Evolutionary conservation across 2,329 filamentous ascomycete species (phyloP), one percentile per base, ranked within the genome.

Genomic region (Aspergillus vadensis): DNA sequence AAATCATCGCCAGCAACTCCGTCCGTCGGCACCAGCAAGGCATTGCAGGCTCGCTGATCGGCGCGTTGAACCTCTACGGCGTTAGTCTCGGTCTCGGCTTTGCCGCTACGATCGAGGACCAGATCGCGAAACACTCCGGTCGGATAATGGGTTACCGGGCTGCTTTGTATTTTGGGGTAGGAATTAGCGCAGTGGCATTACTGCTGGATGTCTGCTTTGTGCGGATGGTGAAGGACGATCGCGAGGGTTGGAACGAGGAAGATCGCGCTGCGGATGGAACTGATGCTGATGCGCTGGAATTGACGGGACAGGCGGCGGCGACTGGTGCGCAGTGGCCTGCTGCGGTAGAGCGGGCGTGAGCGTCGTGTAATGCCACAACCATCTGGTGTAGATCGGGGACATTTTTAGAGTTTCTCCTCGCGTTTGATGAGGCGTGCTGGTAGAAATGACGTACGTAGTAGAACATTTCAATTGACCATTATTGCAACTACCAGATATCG

Each of bases 1-100:
- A 85, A 60, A 81, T 85, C 4, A 83, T 85, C 57, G 81, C 82
- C 0, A 84, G 82, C 57, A 83, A 85, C 58, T 78, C 76, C 0
- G 82, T 85, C 30, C 73, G 67, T 2, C 73, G 76, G 2, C 74
- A 77, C 5, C 76, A 85, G 21, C 82, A 85, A 54, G 83, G 83
- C 0, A 74, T 85, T 2, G 83, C 82, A 0, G 80, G 77, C 0
- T 81, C 77, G 14, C 69, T 86, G 2, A 77, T 85, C 7, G 81
- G 82, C 1, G 79, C 77, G 0, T 61, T 82, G 12, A 72, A 78
- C 53, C 69, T 77, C 14, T 82, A 82, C 59, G 78, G 77, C 0
- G 76, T 75, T 32, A 78, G 76, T 59, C 67, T 77, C 3, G 79
- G 79, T 0, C 54, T 82, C 3, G 79, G 79, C 0, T 78, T 82